Base-by-base conservation (phyloP, 495 filamentous ascomycete species). In the Paragyromitra xinjiangensis region DNA sequence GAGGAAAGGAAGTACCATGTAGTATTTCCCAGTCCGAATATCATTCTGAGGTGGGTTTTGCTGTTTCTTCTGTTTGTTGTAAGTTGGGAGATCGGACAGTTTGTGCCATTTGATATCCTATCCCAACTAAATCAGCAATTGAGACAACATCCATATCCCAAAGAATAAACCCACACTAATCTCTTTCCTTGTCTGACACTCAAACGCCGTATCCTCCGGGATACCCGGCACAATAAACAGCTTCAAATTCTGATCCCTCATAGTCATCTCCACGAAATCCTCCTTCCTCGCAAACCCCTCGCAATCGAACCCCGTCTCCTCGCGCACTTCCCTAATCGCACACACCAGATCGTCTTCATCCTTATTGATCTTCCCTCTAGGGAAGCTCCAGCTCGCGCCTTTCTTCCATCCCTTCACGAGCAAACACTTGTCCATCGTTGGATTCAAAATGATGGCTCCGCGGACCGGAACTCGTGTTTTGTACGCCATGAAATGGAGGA, bases 371-470 rank as follows among this genome's bases (percentile, higher is more conserved):
- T 99, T 99, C 6, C 95, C 95, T 48, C 95, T 84, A 0, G 95
- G 95, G 71, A 98, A 99, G 81, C 94, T 97, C 96, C 96, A 98
- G 80, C 91, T 94, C 5, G 95, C 91, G 14, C 92, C 91, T 82
- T 97, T 98, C 87, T 98, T 98, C 92, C 94, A 98, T 29, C 95
- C 96, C 81, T 97, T 95, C 44, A 99, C 95, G 71, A 98, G 85
- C 4, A 99, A 90, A 3, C 92, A 91, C 63, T 94, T 88, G 80
- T 98, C 93, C 95, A 99, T 97, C 7, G 88, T 87, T 34, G 94
- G 86, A 81, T 97, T 97, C 45, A 99, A 86, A 86, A 99, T 86
- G 66, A 99, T 97, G 39, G 93, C 95, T 16, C 95, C 95, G 66
- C 96, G 89, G 16, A 99, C 95, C 0, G 96, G 96, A 19, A 99